Base-by-base conservation (phyloP, 441 rosid species). In the Kokia cookei region DNA sequence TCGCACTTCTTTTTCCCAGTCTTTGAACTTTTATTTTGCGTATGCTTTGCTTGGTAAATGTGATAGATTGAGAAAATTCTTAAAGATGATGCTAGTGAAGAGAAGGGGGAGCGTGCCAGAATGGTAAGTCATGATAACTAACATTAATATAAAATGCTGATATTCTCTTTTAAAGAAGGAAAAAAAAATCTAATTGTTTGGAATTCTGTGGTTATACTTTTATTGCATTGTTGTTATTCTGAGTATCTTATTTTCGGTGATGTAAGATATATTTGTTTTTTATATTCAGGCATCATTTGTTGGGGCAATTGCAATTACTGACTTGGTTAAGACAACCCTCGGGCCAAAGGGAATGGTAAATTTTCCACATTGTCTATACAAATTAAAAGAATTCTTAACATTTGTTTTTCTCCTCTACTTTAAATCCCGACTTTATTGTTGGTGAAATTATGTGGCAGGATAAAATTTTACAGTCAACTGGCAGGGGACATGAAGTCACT, bases 331-430 rank as follows among this genome's bases (percentile, higher is more conserved):
- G 85, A 88, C 98, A 67, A 96, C 99, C 61, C 76, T 96, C 73
- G 99, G 99, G 29, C 99, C 99, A 0, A 93, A 96, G 84, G 99
- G 99, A 63, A 96, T 96, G 99, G 98, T 93, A 78, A 72, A 75
- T n/a, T 64, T 27, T 82, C 67, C 42, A 35, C 35, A 54, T 58
- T 48, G 29, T 77, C 13, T 32, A 54, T 12, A 4, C 10, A 48
- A 62, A 45, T 22, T 69, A 0, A 5, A 47, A 59, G 32, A 35
- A 47, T 57, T 9, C 13, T 7, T 64, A 24, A 43, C 51, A 2
- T 24, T 8, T 50, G 9, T 40, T 45, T 3, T 45, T 67, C 71
- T 63, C 17, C 1, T 73, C n/a, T 72, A 4, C 40, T 57, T 62
- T 0, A 3, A 64, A 70, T 67, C 2, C 7, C 77, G 24, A 43